These are phyloP conservation scores for Phlebiopsis flavidoalba DNA, from an alignment of 768 basidiomycete genomes.

Conservation along the genomic window DNA sequence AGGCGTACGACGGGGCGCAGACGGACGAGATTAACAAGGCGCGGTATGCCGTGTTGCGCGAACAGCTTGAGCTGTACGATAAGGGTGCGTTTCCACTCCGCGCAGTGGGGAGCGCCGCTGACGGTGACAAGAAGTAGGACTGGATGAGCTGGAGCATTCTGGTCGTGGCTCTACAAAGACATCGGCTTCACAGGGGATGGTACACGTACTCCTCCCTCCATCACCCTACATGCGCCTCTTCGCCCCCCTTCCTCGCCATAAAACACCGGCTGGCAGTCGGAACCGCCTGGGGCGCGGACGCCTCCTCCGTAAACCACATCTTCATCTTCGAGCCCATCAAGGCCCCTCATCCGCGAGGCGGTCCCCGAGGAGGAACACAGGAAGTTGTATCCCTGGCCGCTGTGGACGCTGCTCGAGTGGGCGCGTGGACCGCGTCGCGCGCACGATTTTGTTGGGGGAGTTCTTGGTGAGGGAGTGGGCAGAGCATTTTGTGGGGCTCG, in stretches of 20 bases:
- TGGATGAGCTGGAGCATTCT: slow-evolving; percentile 70
- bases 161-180: slow-evolving; percentile 77
- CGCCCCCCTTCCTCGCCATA: slow-evolving; percentile 65
- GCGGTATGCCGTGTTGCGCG: slow-evolving; percentile 62
- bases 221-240: slow-evolving; percentile 69
- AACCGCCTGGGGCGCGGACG: slow-evolving; percentile 73
- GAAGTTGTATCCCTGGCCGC: slow-evolving; percentile 55
- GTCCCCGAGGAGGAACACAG: slow-evolving; percentile 43
- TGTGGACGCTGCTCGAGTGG: slow-evolving; percentile 59
- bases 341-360: slow-evolving; percentile 54
- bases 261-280: slow-evolving; percentile 75
- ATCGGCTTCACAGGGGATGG: slow-evolving; percentile 87
- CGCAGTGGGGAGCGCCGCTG: neutral
- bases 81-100: slow-evolving; percentile 36
- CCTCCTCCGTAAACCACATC: slow-evolving; percentile 44
- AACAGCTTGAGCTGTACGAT: slow-evolving; percentile 71
- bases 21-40: slow-evolving; percentile 63
- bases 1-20: slow-evolving; percentile 41
- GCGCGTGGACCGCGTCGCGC: slow-evolving; percentile 54
- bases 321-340: slow-evolving; percentile 68
- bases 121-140: slow-evolving; percentile 13
- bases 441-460: slow-evolving; percentile 68
- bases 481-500: slow-evolving; percentile 56
- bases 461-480: slow-evolving; percentile 73
- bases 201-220: slow-evolving; percentile 69